Evolutionary conservation across 2,329 filamentous ascomycete genomes (phyloP).

Genomic region (Alternaria metachromatica): DNA sequence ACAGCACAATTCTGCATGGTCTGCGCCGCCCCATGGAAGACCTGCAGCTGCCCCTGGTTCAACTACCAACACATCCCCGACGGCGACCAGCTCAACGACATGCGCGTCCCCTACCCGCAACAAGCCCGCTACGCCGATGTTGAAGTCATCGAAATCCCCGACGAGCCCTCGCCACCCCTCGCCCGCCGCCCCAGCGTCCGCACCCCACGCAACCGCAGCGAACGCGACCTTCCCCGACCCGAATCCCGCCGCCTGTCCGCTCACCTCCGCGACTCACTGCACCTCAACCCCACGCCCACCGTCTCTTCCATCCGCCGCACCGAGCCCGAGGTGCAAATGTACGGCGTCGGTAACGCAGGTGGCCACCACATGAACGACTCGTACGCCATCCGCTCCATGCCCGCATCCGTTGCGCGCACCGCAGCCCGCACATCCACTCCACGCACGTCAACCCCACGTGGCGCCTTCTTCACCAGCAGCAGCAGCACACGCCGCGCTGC

Average conservation of each 20-base stretch:
- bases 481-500: conserved; percentile 34
- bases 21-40: conserved; percentile 82
- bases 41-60: conserved; percentile 82
- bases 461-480: conserved; percentile 36
- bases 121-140: conserved; percentile 29
- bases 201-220: conserved; percentile 29
- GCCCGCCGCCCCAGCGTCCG: conserved; percentile 36
- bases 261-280: conserved; percentile 57
- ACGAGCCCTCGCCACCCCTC: conserved; percentile 32
- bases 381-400: conserved; percentile 42
- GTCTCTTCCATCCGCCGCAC: conserved; percentile 34
- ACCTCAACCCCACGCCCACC: conserved; percentile 31
- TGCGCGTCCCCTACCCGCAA: conserved; percentile 40
- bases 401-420: conserved; percentile 36
- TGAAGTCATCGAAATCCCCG: conserved; percentile 41
- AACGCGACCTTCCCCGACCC: conserved; percentile 32
- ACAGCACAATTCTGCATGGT: conserved; percentile 87
- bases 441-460: conserved; percentile 27
- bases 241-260: conserved; percentile 51
- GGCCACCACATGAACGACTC: conserved; percentile 67
- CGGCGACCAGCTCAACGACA: conserved; percentile 57
- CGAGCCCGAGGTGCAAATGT: conserved; percentile 56
- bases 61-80: conserved; percentile 63
- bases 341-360: conserved; percentile 60
- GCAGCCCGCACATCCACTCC: conserved; percentile 28